Evolutionary conservation across 2,329 filamentous ascomycete species (phyloP).

Genomic region (Exophiala mesophila): DNA sequence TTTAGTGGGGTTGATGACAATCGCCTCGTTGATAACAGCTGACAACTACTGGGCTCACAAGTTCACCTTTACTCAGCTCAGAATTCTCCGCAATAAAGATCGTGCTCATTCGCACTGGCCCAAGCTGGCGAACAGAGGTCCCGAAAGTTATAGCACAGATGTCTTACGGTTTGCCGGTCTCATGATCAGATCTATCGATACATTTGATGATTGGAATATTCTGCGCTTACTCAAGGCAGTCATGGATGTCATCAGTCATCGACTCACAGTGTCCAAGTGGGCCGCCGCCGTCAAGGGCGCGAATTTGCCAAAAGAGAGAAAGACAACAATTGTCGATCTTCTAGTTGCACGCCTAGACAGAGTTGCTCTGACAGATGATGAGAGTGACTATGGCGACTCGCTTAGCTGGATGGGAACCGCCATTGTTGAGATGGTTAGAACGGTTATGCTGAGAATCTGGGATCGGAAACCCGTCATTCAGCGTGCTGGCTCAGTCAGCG

Average conservation of each 20-base stretch:
- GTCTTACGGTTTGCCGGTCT: constrained; percentile 1
- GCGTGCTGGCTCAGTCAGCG: constrained; percentile 67
- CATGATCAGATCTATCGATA: constrained; percentile 17
- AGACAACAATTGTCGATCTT: constrained; percentile 27
- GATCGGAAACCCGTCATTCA: constrained; percentile 67
- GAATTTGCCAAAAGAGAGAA: constrained; percentile 3
- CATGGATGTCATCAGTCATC: constrained; percentile 23
- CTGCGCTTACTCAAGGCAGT: constrained; percentile 14
- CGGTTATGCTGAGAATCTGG: constrained; percentile 75
- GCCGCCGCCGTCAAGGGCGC: constrained; percentile 6
- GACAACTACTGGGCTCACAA: constrained; percentile 5
- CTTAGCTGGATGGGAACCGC: constrained; percentile 16
- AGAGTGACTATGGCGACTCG: neutral
- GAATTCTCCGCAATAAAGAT: constrained; percentile 11
- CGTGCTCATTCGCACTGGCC: constrained; percentile 16
- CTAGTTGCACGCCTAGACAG: constrained; percentile 31
- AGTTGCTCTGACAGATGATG: constrained; percentile 4
- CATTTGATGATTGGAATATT: constrained; percentile 20
- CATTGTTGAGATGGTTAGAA: constrained; percentile 28
- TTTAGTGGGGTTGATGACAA: constrained; percentile 12
- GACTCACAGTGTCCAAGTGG: constrained; percentile 15
- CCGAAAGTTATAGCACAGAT: neutral
- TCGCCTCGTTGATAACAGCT: constrained; percentile 12
- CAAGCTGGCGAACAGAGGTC: neutral
- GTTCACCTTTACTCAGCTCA: constrained; percentile 10